A percentile compares a stretch with the other conserved stretches of the same genome.
These are phyloP conservation scores for Flueggea neowawraea DNA, from an alignment of 441 rosid species.

Conservation along the genomic window DNA sequence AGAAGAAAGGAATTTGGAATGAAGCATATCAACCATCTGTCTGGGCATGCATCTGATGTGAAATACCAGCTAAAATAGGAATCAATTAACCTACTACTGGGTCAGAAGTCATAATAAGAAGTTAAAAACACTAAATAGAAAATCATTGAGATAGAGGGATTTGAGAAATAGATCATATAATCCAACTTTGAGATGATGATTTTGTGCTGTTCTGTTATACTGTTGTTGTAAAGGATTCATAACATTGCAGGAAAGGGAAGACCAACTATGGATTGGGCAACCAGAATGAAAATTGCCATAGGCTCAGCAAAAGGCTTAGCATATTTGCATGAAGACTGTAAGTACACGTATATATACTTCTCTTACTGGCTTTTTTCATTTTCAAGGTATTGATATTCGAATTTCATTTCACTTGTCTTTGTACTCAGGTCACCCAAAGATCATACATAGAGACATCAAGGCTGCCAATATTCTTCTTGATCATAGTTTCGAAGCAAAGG, in stretches of 20 bases:
- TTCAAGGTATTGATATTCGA: background rate
- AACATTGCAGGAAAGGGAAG: slow-evolving; percentile 56
- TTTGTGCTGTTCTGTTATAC: background rate
- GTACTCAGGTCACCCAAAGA: slow-evolving; percentile 89
- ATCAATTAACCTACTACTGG: no score
- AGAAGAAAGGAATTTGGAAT: background rate
- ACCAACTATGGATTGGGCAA: slow-evolving; percentile 76
- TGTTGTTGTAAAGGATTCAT: background rate
- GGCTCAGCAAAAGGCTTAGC: slow-evolving; percentile 96
- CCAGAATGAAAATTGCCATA: slow-evolving; percentile 73
- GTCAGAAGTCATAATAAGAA: background rate
- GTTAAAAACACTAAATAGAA: background rate
- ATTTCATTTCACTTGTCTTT: slow-evolving; percentile 4
- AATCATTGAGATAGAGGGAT: background rate
- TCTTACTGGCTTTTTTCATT: background rate
- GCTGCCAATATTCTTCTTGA: slow-evolving; percentile 85
- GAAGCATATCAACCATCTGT: background rate
- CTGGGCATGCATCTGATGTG: background rate
- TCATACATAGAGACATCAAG: slow-evolving; percentile 97
- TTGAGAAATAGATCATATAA: background rate
- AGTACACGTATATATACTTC: slow-evolving; percentile 15
- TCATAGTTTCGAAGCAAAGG: slow-evolving; percentile 91
- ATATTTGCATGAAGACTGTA: slow-evolving; percentile 96
- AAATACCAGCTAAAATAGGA: background rate
- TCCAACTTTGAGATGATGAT: background rate